Evolutionary conservation across 1,284 basidiomycete species (phyloP).

Genomic region (Omphalotus olearius): DNA sequence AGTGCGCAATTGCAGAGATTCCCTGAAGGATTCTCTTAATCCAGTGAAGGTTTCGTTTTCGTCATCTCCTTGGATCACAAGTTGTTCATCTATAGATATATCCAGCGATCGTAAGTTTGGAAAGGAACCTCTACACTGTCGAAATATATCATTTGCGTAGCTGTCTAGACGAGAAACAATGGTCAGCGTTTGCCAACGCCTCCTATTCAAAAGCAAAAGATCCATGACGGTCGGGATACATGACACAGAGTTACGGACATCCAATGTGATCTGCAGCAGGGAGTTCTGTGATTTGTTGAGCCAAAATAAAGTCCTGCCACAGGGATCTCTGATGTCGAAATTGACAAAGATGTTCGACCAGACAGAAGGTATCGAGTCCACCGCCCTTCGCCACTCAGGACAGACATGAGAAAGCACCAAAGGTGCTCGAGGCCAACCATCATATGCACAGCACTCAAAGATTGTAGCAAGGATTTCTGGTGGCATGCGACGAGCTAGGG

Average conservation of each 20-base stretch:
- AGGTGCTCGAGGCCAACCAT: slow-evolving; percentile 53
- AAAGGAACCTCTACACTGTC: slow-evolving; percentile 28
- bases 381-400: slow-evolving; percentile 53
- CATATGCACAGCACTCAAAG: slow-evolving; percentile 45
- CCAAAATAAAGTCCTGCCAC: slow-evolving; percentile 44
- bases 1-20: slow-evolving; percentile 31
- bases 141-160: slow-evolving; percentile 36
- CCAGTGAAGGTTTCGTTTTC: slow-evolving; percentile 19
- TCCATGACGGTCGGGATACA: slow-evolving; percentile 31
- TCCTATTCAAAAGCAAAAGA: slow-evolving; percentile 33
- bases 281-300: slow-evolving; percentile 39
- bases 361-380: slow-evolving; percentile 43
- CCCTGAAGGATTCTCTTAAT: slow-evolving; percentile 29
- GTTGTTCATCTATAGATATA: slow-evolving; percentile 26
- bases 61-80: slow-evolving; percentile 13
- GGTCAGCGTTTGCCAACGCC: slow-evolving; percentile 42
- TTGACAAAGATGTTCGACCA: slow-evolving; percentile 59
- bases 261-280: slow-evolving; percentile 41
- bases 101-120: slow-evolving; percentile 24
- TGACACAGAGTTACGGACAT: slow-evolving; percentile 28
- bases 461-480: slow-evolving; percentile 52
- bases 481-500: slow-evolving; percentile 52
- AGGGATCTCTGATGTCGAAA: slow-evolving; percentile 39
- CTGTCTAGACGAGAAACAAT: slow-evolving; percentile 34
- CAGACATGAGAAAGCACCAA: slow-evolving; percentile 57